Conservation (phyloP, 2,329 filamentous ascomycete species). For the Huntiella omanensis region DNA sequence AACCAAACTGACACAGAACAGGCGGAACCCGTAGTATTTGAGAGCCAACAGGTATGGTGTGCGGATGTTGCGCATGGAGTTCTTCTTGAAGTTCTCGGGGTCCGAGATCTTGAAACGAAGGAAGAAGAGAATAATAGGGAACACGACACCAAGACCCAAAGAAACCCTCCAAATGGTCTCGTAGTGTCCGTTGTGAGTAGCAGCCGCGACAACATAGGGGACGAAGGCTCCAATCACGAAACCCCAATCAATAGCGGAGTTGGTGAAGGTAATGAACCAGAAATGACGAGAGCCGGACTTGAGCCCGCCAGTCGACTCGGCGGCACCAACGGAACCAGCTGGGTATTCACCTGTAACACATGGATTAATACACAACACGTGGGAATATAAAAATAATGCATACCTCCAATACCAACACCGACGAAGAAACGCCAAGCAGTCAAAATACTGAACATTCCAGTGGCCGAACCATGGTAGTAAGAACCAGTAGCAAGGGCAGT, state of each 20-base stretch:
- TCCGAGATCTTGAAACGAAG: conserved; percentile 57
- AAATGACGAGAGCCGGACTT: conserved; percentile 65
- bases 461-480: conserved; percentile 49
- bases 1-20: conserved; percentile 51
- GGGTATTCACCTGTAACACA: conserved; percentile 45
- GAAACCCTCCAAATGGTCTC: conserved; percentile 66
- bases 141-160: conserved; percentile 61
- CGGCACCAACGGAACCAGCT: conserved; percentile 64
- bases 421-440: conserved; percentile 73
- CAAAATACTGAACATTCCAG: conserved; percentile 56
- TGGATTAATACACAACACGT: not conserved
- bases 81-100: conserved; percentile 55
- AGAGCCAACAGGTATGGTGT: conserved; percentile 37
- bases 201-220: conserved; percentile 41
- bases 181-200: conserved; percentile 39
- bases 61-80: conserved; percentile 44
- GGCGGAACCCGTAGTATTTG: conserved; percentile 54
- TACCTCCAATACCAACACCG: conserved; percentile 58
- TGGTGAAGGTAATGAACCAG: conserved; percentile 85
- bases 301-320: conserved; percentile 69
- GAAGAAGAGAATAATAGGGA: conserved; percentile 45
- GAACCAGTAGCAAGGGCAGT: conserved; percentile 60
- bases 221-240: conserved; percentile 69
- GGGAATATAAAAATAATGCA: conserved; percentile 13
- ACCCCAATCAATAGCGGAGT: conserved; percentile 53